Base-by-base conservation (phyloP, 2,329 filamentous ascomycete species). In the Trichothecium roseum region DNA sequence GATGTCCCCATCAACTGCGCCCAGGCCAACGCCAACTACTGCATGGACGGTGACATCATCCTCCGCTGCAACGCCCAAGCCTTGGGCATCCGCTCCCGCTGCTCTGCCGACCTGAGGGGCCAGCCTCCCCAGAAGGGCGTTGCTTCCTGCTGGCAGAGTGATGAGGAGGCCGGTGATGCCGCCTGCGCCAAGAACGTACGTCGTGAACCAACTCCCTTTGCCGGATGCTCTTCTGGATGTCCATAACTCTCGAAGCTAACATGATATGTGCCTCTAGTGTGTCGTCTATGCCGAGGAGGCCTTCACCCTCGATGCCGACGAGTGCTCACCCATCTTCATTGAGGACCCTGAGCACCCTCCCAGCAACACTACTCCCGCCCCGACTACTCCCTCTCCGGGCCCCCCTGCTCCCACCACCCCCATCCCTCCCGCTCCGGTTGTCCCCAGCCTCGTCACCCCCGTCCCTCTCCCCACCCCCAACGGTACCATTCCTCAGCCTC, bases 161-260 rank as follows among this genome's bases (percentile, higher is more conserved):
- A 52, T 22, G 34, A 45, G 10, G 50, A 47, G 9, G 52, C 53
- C 27, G 65, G 65, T 36, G 59, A 67, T 37, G 67, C 65, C 32
- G 62, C 58, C 36, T 71, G 67, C 49, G 53, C 57, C 43, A 69
- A 66, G 58, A 66, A 66, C 52, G 55, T 57, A 30, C 45, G 54
- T 52, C 18, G 8, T 2, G 12, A 7, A 27, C 28, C 29, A 26
- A 36, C 30, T 3, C 35, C 17, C n/a, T 7, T 30, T n/a, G 28
- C n/a, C n/a, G n/a, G n/a, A n/a, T n/a, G 20, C 20, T 10, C 20
- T 10, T 10, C 20, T 24, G 20, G 6, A 24, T 6, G 20, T 10
- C 20, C 20, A 24, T 10, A 12, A 18, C 10, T 18, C 27, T 34
- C 22, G 14, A 32, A 7, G 30, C 35, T 38, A 37, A 44, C 40